Conservation (phyloP, 176 grass and related monocot genomes). For the Panicum miliaceum region DNA sequence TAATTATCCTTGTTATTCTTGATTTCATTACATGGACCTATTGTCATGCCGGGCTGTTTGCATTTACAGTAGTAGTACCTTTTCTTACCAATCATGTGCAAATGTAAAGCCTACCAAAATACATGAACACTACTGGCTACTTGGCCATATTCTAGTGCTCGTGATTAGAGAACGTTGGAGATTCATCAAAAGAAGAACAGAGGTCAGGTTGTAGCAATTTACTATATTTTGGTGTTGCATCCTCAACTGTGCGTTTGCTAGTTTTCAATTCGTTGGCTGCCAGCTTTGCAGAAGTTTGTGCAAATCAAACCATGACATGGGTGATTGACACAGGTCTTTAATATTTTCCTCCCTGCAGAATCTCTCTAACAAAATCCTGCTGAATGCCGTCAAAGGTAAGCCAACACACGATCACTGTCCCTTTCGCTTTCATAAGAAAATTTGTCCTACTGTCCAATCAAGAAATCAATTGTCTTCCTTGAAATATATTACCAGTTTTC, state of each 20-base stretch:
- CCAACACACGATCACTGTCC: neutral
- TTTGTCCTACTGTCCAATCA: constrained; percentile 3
- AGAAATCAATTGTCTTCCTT: neutral
- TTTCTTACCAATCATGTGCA: constrained; percentile 48
- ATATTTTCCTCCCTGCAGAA: constrained; percentile 75
- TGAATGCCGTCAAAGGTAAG: constrained; percentile 95
- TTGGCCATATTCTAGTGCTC: neutral
- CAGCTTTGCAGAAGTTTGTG: neutral
- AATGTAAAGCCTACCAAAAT: constrained; percentile 41
- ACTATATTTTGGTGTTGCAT: neutral
- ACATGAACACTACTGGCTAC: neutral
- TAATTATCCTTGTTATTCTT: neutral
- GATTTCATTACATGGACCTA: neutral
- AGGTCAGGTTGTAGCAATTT: neutral
- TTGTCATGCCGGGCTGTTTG: constrained; percentile 16
- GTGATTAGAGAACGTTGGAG: neutral
- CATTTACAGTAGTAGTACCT: neutral
- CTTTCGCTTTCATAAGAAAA: constrained; percentile 42
- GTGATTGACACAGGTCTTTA: constrained; percentile 55
- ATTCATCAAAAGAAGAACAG: constrained; percentile 26
- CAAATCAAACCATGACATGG: constrained; percentile 32
- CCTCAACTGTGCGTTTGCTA: neutral
- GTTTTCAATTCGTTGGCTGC: constrained; percentile 21
- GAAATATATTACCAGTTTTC: neutral
- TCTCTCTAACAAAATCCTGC: constrained; percentile 80